phyloP scores from a whole-genome alignment of 2,329 filamentous ascomycete genomes.

The Xylariaceae sp. region DNA sequence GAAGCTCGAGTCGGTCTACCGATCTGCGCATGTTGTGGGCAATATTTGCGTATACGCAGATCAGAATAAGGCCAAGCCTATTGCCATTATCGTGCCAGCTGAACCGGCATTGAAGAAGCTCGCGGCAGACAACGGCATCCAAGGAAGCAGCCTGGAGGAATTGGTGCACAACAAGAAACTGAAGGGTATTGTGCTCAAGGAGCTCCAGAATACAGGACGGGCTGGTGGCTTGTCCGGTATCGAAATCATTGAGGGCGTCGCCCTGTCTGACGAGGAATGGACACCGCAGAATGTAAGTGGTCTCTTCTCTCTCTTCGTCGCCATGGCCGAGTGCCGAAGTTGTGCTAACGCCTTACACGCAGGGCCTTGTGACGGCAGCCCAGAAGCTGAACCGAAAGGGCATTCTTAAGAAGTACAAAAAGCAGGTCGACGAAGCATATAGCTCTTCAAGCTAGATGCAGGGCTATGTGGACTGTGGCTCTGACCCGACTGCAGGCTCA shows the following conservation, averaged over 20 bases:
- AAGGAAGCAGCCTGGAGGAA: conserved; percentile 56
- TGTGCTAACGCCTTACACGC: conserved; percentile 25
- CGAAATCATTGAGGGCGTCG: conserved; percentile 67
- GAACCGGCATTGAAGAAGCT: conserved; percentile 52
- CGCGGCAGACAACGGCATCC: conserved; percentile 42
- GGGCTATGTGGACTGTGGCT: too few species aligned
- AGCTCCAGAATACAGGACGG: conserved; percentile 56
- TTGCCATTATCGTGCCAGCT: conserved; percentile 52
- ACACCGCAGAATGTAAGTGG: conserved; percentile 64
- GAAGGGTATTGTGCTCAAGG: conserved; percentile 56
- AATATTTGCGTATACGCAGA: conserved; percentile 55
- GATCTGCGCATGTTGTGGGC: conserved; percentile 44
- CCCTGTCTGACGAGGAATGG: conserved; percentile 69
- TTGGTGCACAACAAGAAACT: conserved; percentile 64
- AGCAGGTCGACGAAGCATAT: conserved; percentile 58
- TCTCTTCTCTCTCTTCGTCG: background rate
- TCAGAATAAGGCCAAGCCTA: conserved; percentile 44
- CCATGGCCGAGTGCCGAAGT: too few species aligned
- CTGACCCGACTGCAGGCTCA: too few species aligned
- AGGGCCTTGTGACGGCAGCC: conserved; percentile 63
- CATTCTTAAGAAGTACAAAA: conserved; percentile 57
- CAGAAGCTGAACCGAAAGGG: conserved; percentile 69
- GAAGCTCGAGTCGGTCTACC: conserved; percentile 56
- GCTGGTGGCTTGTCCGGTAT: conserved; percentile 59
- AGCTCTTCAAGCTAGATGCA: conserved; percentile 30